Evolutionary conservation across 2,329 filamentous ascomycete species (phyloP).

Genomic region (Colletotrichum musae): DNA sequence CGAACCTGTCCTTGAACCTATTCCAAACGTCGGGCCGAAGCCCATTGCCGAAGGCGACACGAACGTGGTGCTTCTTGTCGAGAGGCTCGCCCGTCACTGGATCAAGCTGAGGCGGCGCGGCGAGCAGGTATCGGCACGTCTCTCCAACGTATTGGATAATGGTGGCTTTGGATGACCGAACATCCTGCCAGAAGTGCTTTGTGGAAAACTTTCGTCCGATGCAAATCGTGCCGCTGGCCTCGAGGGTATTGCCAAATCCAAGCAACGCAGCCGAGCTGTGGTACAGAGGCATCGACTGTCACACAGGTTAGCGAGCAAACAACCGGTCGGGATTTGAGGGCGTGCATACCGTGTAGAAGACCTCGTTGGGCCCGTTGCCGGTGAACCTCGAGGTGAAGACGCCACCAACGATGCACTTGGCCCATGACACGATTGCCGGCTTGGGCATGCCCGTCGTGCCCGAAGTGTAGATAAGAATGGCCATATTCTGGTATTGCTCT

Average conservation of each 20-base stretch:
- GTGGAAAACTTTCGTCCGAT: conserved; percentile 86
- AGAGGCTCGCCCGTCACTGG: conserved; percentile 75
- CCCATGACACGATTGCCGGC: conserved; percentile 82
- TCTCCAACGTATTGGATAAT: conserved; percentile 91
- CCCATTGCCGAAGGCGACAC: conserved; percentile 86
- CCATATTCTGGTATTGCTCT: conserved; percentile 69
- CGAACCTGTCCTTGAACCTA: conserved; percentile 85
- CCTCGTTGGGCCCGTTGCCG: conserved; percentile 72
- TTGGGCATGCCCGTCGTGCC: conserved; percentile 91
- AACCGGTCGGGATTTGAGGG: conserved; percentile 6
- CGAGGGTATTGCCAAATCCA: conserved; percentile 74
- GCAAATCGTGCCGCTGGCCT: conserved; percentile 75
- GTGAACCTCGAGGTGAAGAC: conserved; percentile 70
- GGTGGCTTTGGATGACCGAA: conserved; percentile 78
- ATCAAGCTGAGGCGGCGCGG: conserved; percentile 74
- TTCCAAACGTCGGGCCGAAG: conserved; percentile 90
- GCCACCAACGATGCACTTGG: conserved; percentile 70
- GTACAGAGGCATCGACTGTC: conserved; percentile 88
- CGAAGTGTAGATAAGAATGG: conserved; percentile 85
- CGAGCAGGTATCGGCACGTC: conserved; percentile 85
- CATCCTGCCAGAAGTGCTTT: conserved; percentile 82
- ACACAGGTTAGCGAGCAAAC: conserved; percentile 20
- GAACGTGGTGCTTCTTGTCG: conserved; percentile 81
- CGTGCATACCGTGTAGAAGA: conserved; percentile 78
- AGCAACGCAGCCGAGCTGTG: conserved; percentile 84